Evolutionary conservation across 768 basidiomycete species (phyloP).

Genomic region (Termitomyces bulborhizus): DNA sequence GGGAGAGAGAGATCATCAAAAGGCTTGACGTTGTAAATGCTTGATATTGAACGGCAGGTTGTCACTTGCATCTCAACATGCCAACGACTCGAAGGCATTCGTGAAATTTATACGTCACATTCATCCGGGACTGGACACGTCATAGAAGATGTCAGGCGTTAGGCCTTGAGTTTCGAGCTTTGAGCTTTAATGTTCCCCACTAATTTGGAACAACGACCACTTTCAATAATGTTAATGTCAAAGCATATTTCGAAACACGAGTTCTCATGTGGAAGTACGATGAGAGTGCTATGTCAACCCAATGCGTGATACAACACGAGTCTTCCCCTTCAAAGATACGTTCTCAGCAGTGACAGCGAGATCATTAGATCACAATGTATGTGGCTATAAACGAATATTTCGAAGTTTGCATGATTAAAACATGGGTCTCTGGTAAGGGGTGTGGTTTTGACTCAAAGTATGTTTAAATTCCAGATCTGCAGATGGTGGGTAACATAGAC

Average conservation of each 20-base stretch:
- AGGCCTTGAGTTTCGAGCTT: neutral
- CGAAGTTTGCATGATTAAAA: neutral
- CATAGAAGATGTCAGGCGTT: neutral
- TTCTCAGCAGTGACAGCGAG: neutral
- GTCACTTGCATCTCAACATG: neutral
- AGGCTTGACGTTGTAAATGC: conserved; percentile 52
- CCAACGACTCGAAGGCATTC: no score
- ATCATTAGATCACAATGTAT: neutral
- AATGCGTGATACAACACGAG: conserved; percentile 2
- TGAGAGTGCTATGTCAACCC: neutral
- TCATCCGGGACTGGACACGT: neutral
- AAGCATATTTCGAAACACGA: neutral
- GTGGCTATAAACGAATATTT: neutral
- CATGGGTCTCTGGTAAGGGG: neutral
- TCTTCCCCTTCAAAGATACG: neutral
- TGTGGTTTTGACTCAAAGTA: neutral
- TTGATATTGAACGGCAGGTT: neutral
- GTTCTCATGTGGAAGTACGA: neutral
- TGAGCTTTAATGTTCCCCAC: no score
- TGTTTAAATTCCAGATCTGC: neutral
- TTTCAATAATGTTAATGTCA: neutral
- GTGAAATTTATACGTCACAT: neutral
- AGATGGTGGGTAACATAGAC: no score
- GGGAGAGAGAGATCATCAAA: conserved; percentile 80
- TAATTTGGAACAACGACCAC: neutral